phyloP scores from a whole-genome alignment of 2,329 filamentous ascomycete species.

The Trichoderma hamatum region DNA sequence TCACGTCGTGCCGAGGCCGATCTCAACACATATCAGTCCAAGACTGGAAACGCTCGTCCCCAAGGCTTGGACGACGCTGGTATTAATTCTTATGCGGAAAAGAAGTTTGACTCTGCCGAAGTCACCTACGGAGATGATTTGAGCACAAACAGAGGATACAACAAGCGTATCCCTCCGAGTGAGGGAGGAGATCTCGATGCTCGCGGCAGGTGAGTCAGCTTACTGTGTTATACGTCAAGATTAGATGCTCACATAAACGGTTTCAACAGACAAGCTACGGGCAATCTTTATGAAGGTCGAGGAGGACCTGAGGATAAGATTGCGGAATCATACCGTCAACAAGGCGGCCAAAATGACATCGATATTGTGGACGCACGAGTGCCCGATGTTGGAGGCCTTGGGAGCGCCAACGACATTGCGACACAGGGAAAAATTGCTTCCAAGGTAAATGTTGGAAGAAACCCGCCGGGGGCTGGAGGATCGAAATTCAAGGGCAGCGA shows the following conservation, averaged over 20 bases:
- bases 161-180: slow-evolving; percentile 50
- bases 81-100: slow-evolving; percentile 41
- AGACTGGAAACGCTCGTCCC: slow-evolving; percentile 48
- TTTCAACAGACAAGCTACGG: slow-evolving; percentile 46
- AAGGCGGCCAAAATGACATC: slow-evolving; percentile 43
- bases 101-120: slow-evolving; percentile 42
- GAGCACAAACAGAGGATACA: slow-evolving; percentile 50
- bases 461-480: slow-evolving; percentile 42
- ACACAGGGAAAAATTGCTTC: slow-evolving; percentile 43
- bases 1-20: slow-evolving; percentile 51
- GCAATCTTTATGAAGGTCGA: slow-evolving; percentile 48
- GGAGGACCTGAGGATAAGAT: slow-evolving; percentile 46
- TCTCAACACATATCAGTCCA: slow-evolving; percentile 52
- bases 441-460: slow-evolving; percentile 44
- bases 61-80: slow-evolving; percentile 46
- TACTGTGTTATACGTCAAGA: background rate
- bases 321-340: slow-evolving; percentile 37
- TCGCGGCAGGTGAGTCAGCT: slow-evolving; percentile 47
- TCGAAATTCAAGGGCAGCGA: slow-evolving; percentile 46
- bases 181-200: slow-evolving; percentile 51
- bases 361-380: slow-evolving; percentile 39
- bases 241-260: background rate
- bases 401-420: slow-evolving; percentile 37
- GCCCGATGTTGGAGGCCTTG: slow-evolving; percentile 31
- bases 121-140: slow-evolving; percentile 46